Percentiles rank a stretch among this genome's conserved stretches.
phyloP scores from a whole-genome alignment of 306 rosid species.

The Benincasa hispida region DNA sequence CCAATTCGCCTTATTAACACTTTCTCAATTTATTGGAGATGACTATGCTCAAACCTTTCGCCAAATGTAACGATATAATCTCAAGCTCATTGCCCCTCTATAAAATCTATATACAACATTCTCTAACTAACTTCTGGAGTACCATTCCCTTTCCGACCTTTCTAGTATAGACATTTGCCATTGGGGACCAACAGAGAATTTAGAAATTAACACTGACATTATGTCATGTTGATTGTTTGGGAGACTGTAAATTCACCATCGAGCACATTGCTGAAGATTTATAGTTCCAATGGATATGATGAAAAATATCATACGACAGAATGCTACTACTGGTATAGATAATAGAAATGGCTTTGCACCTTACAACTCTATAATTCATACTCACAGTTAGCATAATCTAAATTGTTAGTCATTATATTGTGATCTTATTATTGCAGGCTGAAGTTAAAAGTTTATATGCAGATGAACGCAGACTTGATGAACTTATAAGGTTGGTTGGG shows the following conservation, averaged over 20 bases:
- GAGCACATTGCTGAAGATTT: slow-evolving; percentile 5
- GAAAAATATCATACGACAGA: slow-evolving; percentile 7
- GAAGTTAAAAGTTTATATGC: slow-evolving; percentile 48
- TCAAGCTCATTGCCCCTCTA: background rate
- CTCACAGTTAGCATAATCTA: background rate
- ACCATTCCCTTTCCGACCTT: background rate
- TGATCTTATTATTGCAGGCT: slow-evolving; percentile 40
- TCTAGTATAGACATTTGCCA: background rate
- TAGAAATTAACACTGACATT: background rate
- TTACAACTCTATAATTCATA: background rate
- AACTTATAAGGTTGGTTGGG: slow-evolving; percentile 43
- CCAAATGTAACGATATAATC: background rate
- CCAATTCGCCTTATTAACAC: background rate
- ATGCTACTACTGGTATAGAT: background rate
- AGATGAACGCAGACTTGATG: slow-evolving; percentile 51
- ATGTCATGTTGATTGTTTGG: slow-evolving; percentile 2
- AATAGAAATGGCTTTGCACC: background rate
- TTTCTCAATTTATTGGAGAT: background rate
- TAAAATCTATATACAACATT: background rate
- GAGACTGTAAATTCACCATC: slow-evolving; percentile 1
- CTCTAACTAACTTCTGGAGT: background rate
- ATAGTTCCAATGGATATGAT: slow-evolving; percentile 2
- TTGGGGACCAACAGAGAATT: background rate
- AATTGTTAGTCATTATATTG: background rate
- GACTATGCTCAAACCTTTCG: background rate